Evolutionary conservation across 495 filamentous ascomycete species (phyloP).

Genomic region (Hypoxylon cercidicola): DNA sequence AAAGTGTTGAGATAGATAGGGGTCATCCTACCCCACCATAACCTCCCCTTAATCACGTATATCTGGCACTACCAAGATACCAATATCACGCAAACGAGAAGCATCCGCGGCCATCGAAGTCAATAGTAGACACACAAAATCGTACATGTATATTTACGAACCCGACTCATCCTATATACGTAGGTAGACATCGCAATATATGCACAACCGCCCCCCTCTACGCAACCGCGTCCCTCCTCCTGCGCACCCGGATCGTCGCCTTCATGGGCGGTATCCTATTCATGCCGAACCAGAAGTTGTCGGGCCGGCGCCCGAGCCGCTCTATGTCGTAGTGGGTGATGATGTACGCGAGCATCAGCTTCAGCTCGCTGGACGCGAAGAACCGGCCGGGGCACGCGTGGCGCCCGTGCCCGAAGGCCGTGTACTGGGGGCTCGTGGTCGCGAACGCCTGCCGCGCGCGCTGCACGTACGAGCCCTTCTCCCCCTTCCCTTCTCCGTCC

Average conservation of each 20-base stretch:
- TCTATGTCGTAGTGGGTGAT: conserved; percentile 54
- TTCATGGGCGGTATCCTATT: conserved; percentile 48
- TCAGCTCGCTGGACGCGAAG: conserved; percentile 55
- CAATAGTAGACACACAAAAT: too few species aligned
- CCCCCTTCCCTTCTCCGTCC: too few species aligned
- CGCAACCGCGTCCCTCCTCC: conserved; percentile 10
- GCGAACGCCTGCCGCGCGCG: conserved; percentile 46
- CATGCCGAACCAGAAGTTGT: conserved; percentile 50
- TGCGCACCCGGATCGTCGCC: conserved; percentile 51
- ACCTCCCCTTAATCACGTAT: too few species aligned
- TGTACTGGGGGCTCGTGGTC: conserved; percentile 47
- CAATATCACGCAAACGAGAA: too few species aligned
- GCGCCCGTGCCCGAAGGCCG: conserved; percentile 50
- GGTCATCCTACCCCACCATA: too few species aligned
- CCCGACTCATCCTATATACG: too few species aligned
- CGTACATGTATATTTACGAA: too few species aligned
- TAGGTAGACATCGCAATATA: too few species aligned
- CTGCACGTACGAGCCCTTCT: conserved; percentile 40
- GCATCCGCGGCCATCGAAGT: too few species aligned
- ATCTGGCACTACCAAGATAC: too few species aligned
- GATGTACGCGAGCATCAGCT: conserved; percentile 53
- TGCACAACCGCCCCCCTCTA: too few species aligned
- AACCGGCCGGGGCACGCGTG: conserved; percentile 56
- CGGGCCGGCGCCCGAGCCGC: conserved; percentile 34
- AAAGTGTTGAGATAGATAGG: too few species aligned